Evolutionary conservation across 805 yeast genomes (phyloP).

Genomic region (Novakomyces olei): DNA sequence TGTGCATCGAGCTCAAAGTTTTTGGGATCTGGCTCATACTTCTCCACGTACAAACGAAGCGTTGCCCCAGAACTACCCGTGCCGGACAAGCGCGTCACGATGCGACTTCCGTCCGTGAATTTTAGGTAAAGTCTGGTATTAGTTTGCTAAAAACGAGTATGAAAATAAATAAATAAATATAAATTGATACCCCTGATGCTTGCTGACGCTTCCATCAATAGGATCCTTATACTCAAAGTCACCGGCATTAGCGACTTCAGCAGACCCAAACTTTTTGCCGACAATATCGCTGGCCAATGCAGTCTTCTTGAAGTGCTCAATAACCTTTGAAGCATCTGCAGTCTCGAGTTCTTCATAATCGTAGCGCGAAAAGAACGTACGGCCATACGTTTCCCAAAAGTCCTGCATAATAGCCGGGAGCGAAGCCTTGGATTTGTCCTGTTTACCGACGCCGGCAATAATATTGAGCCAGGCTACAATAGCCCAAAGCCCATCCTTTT

Average conservation of each 20-base stretch:
- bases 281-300: slow-evolving; percentile 19
- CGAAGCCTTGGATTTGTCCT: slow-evolving; percentile 39
- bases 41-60: slow-evolving; percentile 75
- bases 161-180: no score
- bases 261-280: slow-evolving; percentile 31
- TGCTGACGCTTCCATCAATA: slow-evolving; percentile 73
- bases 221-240: slow-evolving; percentile 75
- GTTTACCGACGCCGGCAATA: slow-evolving; percentile 53
- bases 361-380: slow-evolving; percentile 91
- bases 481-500: slow-evolving; percentile 97
- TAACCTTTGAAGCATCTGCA: slow-evolving; percentile 52
- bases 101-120: slow-evolving; percentile 59
- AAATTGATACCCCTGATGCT: slow-evolving; percentile 81
- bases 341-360: slow-evolving; percentile 69
- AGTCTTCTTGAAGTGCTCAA: slow-evolving; percentile 26
- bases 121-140: slow-evolving; percentile 65
- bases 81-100: slow-evolving; percentile 80
- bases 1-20: slow-evolving; percentile 34
- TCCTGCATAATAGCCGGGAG: slow-evolving; percentile 58
- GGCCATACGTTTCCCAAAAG: slow-evolving; percentile 83
- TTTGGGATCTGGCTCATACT: slow-evolving; percentile 40
- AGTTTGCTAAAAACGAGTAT: no score
- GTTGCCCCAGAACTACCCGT: slow-evolving; percentile 98
- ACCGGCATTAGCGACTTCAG: slow-evolving; percentile 49
- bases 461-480: slow-evolving; percentile 92